These are phyloP conservation scores for Nakazawaea wickerhamii DNA, from an alignment of 805 yeast genomes.

Conservation along the genomic window DNA sequence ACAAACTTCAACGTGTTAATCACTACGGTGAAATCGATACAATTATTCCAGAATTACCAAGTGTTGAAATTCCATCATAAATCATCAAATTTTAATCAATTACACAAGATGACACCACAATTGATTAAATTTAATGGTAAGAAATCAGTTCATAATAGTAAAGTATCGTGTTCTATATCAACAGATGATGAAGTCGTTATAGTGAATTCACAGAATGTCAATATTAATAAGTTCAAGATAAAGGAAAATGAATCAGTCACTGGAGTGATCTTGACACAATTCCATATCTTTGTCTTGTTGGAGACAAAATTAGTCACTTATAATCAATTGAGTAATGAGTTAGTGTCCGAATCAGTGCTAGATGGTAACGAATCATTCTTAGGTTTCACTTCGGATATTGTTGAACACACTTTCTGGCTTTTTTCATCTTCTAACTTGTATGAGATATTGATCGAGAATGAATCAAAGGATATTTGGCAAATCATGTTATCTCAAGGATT, in stretches of 20 bases:
- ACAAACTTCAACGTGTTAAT: conserved; percentile 1
- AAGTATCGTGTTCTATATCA: conserved; percentile 11
- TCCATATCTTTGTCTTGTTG: conserved; percentile 45
- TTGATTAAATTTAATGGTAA: background rate
- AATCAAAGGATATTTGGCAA: conserved; percentile 72
- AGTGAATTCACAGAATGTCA: background rate
- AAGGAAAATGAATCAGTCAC: conserved; percentile 18
- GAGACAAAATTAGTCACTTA: conserved; percentile 35
- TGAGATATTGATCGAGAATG: conserved; percentile 69
- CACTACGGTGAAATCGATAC: background rate
- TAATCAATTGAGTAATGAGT: conserved; percentile 47
- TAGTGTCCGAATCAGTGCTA: conserved; percentile 35
- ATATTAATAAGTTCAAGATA: background rate
- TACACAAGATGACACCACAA: conserved; percentile 4
- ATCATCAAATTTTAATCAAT: conserved; percentile 13
- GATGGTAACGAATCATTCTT: conserved; percentile 30
- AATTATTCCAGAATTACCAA: background rate
- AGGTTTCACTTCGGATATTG: conserved; percentile 47
- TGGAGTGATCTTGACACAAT: conserved; percentile 44
- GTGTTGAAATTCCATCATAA: conserved; percentile 11
- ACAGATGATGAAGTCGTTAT: background rate
- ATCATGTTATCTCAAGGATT: conserved; percentile 43
- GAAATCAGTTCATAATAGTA: conserved; percentile 12
- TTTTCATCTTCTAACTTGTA: conserved; percentile 54
- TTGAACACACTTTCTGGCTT: conserved; percentile 67